Evolutionary conservation across 2,329 filamentous ascomycete genomes (phyloP).

Genomic region (Colletotrichum caudatum): DNA sequence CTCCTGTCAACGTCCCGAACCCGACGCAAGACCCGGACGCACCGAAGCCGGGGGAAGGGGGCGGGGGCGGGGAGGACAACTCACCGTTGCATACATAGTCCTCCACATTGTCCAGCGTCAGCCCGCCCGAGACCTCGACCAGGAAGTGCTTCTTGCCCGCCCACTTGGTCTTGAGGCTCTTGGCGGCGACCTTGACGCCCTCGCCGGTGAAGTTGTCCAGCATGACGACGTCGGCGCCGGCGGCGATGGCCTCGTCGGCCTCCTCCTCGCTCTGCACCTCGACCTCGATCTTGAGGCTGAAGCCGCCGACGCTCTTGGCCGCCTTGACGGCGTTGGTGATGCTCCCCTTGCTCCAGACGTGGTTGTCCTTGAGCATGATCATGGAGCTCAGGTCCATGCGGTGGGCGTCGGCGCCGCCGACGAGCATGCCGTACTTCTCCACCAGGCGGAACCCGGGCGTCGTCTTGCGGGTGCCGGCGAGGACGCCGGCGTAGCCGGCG

Average conservation of each 20-base stretch:
- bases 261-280: conserved; percentile 91
- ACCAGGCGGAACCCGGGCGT: conserved; percentile 95
- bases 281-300: conserved; percentile 94
- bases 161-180: conserved; percentile 83
- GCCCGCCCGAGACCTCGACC: conserved; percentile 91
- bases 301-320: conserved; percentile 86
- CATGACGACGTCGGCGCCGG: conserved; percentile 97
- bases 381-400: conserved; percentile 91
- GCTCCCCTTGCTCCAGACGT: conserved; percentile 90
- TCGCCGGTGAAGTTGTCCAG: conserved; percentile 92
- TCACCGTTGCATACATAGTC: conserved; percentile 81
- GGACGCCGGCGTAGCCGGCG: conserved; percentile 81
- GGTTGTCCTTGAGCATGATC: conserved; percentile 99
- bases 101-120: conserved; percentile 86
- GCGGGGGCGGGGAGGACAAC: conserved; percentile 46
- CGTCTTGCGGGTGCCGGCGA: conserved; percentile 97
- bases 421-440: conserved; percentile 98
- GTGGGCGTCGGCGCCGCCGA: conserved; percentile 92
- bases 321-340: conserved; percentile 88
- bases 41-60: no score
- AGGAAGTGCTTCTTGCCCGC: conserved; percentile 78
- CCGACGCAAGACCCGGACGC: neutral
- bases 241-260: conserved; percentile 89
- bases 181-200: conserved; percentile 80
- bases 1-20: conserved; percentile 6